Base-by-base conservation (phyloP, 2,329 filamentous ascomycete species). In the Verticillium nonalfalfae region DNA sequence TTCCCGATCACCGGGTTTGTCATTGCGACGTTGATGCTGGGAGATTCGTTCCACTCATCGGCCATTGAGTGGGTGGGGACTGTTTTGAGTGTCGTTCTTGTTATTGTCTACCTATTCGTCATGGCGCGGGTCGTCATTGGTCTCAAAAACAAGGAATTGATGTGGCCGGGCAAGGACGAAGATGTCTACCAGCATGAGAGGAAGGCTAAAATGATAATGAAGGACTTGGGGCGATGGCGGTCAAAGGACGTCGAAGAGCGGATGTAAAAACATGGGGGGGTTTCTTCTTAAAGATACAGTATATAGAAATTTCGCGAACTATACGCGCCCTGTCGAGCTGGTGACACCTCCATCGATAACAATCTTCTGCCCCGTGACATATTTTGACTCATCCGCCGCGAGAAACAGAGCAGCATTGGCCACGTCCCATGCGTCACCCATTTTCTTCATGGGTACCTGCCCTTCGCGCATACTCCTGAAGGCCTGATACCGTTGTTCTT, bases 401-500 rank as follows among this genome's bases (percentile, higher is more conserved):
- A 88, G 73, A 65, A 86, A 88, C 13, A 83, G 67, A 5, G 79
- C 83, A 1, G 83, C 78, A 68, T 84, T 78, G 0, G 84, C 82
- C 5, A 87, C 81, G 70, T 88, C 85, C 74, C 81, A 83, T 0
- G 83, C 81, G 68, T 83, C 80, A 0, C 85, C 85, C 79, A 87
- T 86, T 38, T 72, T 74, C 0, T 84, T 84, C 75, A 83, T 81
- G 0, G 85, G 85, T 1, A 86, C 83, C 66, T 86, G 84, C 7
- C 71, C 71, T 59, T 85, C 78, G 62, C 85, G 79, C 64, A 79
- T 79, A 62, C 74, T 74, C 59, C 78, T 73, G 63, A 84, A 85
- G 5, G 45, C 45, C 11, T 52, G 7, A 13, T 52, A 52, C 9
- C 45, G 9, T 56, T 76, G 80, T 36, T 79, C 79, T 58, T 81